Base-by-base conservation (phyloP, 768 basidiomycete genomes). In the Boletellus ananiceps region DNA sequence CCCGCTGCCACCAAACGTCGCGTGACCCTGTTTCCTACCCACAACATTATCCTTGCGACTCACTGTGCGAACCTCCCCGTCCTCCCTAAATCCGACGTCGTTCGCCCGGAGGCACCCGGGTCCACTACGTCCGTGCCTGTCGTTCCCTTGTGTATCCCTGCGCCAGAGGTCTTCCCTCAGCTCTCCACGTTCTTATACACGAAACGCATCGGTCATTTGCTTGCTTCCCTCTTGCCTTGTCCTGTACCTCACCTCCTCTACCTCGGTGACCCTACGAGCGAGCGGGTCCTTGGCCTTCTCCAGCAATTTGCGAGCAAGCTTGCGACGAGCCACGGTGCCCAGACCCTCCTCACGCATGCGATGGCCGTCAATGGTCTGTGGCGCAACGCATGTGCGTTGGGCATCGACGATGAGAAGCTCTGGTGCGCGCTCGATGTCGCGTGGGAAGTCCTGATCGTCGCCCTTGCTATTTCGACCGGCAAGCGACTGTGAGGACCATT, bases 181-280 rank as follows among this genome's bases (percentile, higher is more conserved):
- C 72, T 92, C 8, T 81, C 82, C 56, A 65, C 72, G 0, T 89
- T 78, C 71, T 72, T 92, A 55, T 88, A 92, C 70, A 78, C 77
- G 23, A 82, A 85, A 60, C 76, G 80, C 53, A 71, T 82, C 23
- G 70, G 71, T 43, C 54, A 67, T n/a, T 76, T 91, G 47, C 72
- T 91, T 34, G 72, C 72, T 21, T 69, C 79, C 0, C 79, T 91
- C 43, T 72, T 91, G 54, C 87, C 88, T 19, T 59, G 49, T 69
- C 47, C 64, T 15, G 39, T 59, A 13, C 64, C 67, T 57, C 45
- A 46, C 2, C 37, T 47, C 4, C 57, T 67, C 9, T 69, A 58
- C 14, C 51, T 38, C 1, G 63, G 46, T 2, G 63, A 67, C 18
- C 65, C 67, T 2, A 40, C 45, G 5, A 60, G 47, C 42, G 53